Evolutionary conservation across 148 eudicot species (phyloP), one percentile per base, ranked within the genome.

Genomic region (Cornus florida): DNA sequence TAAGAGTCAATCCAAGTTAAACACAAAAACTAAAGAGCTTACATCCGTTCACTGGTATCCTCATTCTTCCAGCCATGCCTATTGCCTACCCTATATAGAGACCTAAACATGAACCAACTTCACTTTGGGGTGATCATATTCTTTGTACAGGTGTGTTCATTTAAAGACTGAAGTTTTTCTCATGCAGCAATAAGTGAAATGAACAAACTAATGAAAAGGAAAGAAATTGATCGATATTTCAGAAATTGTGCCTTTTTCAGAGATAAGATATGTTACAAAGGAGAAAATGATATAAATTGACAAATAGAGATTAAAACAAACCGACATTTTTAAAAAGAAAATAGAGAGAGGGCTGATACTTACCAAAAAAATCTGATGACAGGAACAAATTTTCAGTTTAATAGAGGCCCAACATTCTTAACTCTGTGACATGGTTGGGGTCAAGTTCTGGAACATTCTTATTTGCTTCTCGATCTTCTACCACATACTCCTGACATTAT

Each of bases 321-420:
- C 59, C 14, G 0, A 11, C 59, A 2, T 53, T 11, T 3, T 53
- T 53, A 11, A 12, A 11, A 3, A 16, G 59, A 16, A 16, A 16
- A 53, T 3, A 53, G 59, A 53, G 59, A 50, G 64, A 33, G 66
- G 9, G 35, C 11, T 67, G 39, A 20, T 59, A 74, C 69, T 24
- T 71, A 75, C 83, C 74, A 69, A n/a, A 62, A 75, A 41, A 35
- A 35, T 46, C 17, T 68, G 17, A 10, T 28, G 68, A 62, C n/a
- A 73, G 75, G 12, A 11, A 22, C 56, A 74, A 22, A 53, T 68
- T 13, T 77, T 77, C 32, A 77, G 75, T 69, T 90, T 75, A 93
- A 84, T 85, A 93, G 41, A 96, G 97, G 82, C 98, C 98, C 84
- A 96, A 76, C 97, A 94, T 92, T 82, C 98, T 89, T 80, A 96